phyloP scores from a whole-genome alignment of 1,284 basidiomycete species.

The Ustanciosporium gigantosporum region DNA sequence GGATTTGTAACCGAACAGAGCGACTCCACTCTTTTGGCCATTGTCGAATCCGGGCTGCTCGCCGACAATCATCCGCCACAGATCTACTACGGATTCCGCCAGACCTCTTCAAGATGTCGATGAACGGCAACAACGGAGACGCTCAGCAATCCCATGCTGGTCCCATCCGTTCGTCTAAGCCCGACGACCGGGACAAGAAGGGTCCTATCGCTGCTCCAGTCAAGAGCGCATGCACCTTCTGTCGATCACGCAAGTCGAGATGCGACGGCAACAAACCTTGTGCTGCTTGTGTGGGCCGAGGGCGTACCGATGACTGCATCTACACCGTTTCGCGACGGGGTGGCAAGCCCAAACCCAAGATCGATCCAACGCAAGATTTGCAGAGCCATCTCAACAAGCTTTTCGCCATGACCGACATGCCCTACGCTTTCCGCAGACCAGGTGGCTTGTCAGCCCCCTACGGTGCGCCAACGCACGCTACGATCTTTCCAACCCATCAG shows the following conservation, averaged over 20 bases:
- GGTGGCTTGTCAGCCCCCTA: slow-evolving; percentile 32
- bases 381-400: slow-evolving; percentile 49
- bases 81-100: no score
- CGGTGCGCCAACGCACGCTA: background rate
- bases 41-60: slow-evolving; percentile 11
- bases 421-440: slow-evolving; percentile 42
- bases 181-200: slow-evolving; percentile 31
- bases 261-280: slow-evolving; percentile 56
- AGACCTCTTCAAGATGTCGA: no score
- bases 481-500: slow-evolving; percentile 6
- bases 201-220: slow-evolving; percentile 46
- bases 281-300: slow-evolving; percentile 44
- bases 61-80: no score
- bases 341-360: slow-evolving; percentile 54
- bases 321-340: slow-evolving; percentile 54
- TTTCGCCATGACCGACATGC: slow-evolving; percentile 47
- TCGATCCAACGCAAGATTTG: slow-evolving; percentile 31
- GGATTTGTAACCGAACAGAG: no score
- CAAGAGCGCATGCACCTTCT: slow-evolving; percentile 48
- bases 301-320: slow-evolving; percentile 45
- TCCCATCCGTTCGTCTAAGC: slow-evolving; percentile 23
- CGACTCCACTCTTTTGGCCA: no score
- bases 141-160: slow-evolving; percentile 13
- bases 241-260: slow-evolving; percentile 50
- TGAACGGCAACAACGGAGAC: slow-evolving; percentile 5